phyloP scores from a whole-genome alignment of 148 eudicot species.

The Arctostaphylos glauca region DNA sequence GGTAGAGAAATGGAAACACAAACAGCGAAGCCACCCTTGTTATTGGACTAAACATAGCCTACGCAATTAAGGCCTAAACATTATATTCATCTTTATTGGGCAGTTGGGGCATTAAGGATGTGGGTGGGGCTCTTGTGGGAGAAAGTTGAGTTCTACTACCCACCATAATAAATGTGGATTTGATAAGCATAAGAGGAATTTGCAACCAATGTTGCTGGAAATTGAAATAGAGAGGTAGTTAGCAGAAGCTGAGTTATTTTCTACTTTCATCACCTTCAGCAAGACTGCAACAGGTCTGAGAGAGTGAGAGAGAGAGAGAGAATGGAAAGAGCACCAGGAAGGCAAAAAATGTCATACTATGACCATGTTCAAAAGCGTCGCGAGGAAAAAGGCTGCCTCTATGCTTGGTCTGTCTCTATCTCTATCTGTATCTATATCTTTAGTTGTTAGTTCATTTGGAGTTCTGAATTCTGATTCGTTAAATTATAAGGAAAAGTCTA shows the following conservation, averaged over 20 bases:
- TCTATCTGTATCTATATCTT: background rate
- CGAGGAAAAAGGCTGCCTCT: constrained; percentile 50
- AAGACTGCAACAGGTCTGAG: background rate
- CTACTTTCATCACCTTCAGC: background rate
- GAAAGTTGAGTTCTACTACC: background rate
- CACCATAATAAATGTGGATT: background rate
- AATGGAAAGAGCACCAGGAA: constrained; percentile 16
- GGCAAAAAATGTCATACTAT: constrained; percentile 23
- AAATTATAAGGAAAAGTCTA: too few species aligned
- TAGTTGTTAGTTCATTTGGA: background rate
- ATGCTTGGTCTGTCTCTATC: constrained; percentile 45
- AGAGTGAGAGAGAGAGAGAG: background rate
- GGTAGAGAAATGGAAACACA: too few species aligned
- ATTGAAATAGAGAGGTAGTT: background rate
- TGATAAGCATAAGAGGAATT: background rate
- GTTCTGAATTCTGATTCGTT: too few species aligned
- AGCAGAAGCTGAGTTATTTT: background rate
- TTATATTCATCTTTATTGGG: background rate
- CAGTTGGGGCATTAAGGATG: background rate
- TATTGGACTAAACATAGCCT: too few species aligned
- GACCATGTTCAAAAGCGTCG: constrained; percentile 45
- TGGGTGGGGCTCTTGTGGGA: background rate
- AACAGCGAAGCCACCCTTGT: too few species aligned
- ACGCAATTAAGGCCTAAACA: too few species aligned
- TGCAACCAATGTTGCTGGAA: background rate